Conservation (phyloP, 345 rosid species). For the Streptanthus diversifolius region DNA sequence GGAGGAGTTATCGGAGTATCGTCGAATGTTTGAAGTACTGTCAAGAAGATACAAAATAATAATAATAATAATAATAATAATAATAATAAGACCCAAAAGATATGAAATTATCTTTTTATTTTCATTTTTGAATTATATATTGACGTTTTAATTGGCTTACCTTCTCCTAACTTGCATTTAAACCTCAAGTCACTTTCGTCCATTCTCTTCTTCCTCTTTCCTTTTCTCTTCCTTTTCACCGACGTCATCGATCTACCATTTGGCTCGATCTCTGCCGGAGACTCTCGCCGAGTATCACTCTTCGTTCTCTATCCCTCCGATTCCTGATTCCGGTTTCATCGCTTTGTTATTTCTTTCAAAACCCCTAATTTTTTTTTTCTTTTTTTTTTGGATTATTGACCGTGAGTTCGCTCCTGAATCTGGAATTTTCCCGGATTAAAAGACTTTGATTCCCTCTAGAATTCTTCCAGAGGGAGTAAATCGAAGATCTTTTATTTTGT, state of each 20-base stretch:
- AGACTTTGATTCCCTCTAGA: not conserved
- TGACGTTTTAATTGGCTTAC: not conserved
- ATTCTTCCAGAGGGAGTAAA: not conserved
- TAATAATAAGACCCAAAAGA: not conserved
- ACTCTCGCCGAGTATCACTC: not conserved
- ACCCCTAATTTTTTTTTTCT: not conserved
- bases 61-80: no score
- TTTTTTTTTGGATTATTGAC: not conserved
- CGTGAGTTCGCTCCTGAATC: slow-evolving; percentile 11
- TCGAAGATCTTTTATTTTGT: not conserved
- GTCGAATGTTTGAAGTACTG: no score
- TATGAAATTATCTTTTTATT: no score
- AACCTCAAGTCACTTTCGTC: slow-evolving; percentile 13
- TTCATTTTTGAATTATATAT: not conserved
- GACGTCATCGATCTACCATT: slow-evolving; percentile 14
- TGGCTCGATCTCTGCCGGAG: slow-evolving; percentile 7
- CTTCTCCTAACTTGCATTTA: not conserved
- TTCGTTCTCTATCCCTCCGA: not conserved
- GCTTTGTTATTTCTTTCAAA: not conserved
- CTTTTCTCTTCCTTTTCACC: slow-evolving; percentile 5
- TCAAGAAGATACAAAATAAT: not conserved
- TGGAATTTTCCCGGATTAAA: not conserved
- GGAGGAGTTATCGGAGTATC: slow-evolving; percentile 48
- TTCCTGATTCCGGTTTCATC: not conserved
- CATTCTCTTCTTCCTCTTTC: not conserved